Percentiles rank a stretch among this genome's conserved stretches.
These are phyloP conservation scores for Neonectria neomacrospora DNA, from an alignment of 2,329 filamentous ascomycete species.

Conservation along the genomic window DNA sequence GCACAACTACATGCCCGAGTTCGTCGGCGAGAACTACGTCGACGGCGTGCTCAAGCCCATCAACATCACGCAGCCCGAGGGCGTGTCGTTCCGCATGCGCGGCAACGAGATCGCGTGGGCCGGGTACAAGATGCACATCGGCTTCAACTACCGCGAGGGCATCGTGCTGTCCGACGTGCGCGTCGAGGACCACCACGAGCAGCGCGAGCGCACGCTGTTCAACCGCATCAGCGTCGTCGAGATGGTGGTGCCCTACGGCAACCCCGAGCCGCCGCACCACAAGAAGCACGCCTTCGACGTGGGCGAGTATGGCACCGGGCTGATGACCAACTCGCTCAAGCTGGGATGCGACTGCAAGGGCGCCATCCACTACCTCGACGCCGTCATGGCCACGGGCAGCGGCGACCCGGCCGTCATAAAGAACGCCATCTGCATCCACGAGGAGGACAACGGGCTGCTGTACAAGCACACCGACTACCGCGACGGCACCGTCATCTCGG, in stretches of 20 bases:
- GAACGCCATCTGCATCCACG: constrained; percentile 93
- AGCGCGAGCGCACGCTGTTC: constrained; percentile 66
- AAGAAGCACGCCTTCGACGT: constrained; percentile 85
- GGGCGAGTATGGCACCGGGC: constrained; percentile 83
- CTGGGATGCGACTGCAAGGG: constrained; percentile 90
- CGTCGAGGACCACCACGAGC: constrained; percentile 64
- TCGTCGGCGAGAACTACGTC: constrained; percentile 49
- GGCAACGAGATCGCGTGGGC: constrained; percentile 66
- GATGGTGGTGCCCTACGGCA: constrained; percentile 80
- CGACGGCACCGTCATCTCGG: constrained; percentile 67
- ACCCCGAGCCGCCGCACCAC: constrained; percentile 83
- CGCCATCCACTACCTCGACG: constrained; percentile 91
- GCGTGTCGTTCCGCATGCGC: constrained; percentile 58
- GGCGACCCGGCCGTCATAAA: constrained; percentile 85
- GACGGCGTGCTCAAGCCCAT: constrained; percentile 52
- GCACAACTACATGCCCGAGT: constrained; percentile 53
- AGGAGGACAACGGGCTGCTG: constrained; percentile 64
- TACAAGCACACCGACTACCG: constrained; percentile 75
- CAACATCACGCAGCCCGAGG: constrained; percentile 54
- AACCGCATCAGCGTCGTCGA: constrained; percentile 75
- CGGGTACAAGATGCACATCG: constrained; percentile 77
- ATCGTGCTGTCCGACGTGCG: constrained; percentile 75
- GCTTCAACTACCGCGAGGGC: constrained; percentile 77
- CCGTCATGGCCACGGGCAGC: constrained; percentile 83
- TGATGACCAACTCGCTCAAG: constrained; percentile 85